Base-by-base conservation (phyloP, 2,329 filamentous ascomycete genomes). In the Arthrobotrys musiformis region DNA sequence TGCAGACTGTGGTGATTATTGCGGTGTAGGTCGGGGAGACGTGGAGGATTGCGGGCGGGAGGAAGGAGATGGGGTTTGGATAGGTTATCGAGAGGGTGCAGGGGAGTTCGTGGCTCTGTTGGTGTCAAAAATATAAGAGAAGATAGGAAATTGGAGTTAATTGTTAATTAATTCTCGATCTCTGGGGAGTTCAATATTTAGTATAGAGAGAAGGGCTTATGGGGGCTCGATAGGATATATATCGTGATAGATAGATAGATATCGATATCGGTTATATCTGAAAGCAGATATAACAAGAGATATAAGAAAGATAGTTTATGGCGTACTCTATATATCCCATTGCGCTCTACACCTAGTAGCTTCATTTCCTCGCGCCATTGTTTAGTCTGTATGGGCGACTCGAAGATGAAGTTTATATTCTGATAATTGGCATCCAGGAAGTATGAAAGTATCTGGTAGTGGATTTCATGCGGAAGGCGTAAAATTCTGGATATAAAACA, bases 381-480 rank as follows among this genome's bases (percentile, higher is more conserved):
- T 15, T 46, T 26, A 9, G 26, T 46, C 22, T 61, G 42, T 7
- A 62, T 17, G 4, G 42, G 52, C 8, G 66, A 60, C 17, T 70
- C 26, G 28, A 70, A 70, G 17, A 70, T 26, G 26, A 70, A 62
- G 22, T 28, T 62, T 6, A 61, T 40, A 2, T 24, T 30, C 0
- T 15, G 2, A 24, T 48, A 48, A 15, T 11, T 22, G 22, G 37
- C 42, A 28, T 70, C 66, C 19, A 70, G 17, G n/a, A 60, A 26
- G 17, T 48, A n/a, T 1, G 42, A 33, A 30, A 61, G 37, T 37
- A 70, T 70, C 19, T 70, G 52, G 11, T 69, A 69, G 17, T 48
- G 52, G 9, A 69, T 52, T 58, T 69, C 64, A 48, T 58, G 50
- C 1, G 64, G 64, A 2, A 69, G 48, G n/a, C 64, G 35, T 15